Conservation (phyloP, 2,329 filamentous ascomycete species). For the Aspergillus pseudoterreus region DNA sequence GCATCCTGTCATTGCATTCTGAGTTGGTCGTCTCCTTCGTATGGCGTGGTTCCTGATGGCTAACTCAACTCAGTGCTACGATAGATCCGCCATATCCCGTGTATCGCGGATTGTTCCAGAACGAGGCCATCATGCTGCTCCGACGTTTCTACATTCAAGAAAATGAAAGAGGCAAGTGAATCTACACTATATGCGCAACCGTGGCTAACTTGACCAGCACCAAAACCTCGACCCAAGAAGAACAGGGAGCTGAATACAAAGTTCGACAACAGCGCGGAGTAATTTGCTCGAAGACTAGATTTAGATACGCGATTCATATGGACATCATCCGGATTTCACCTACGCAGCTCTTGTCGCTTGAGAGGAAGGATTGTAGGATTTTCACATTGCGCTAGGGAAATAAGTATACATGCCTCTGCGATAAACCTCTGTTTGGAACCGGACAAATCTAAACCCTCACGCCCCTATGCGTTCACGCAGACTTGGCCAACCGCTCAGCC, state of each 20-base stretch:
- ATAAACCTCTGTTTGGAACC: slow-evolving; percentile 8
- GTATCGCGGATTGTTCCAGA: slow-evolving; percentile 80
- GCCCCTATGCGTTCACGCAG: slow-evolving; percentile 17
- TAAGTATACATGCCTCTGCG: slow-evolving; percentile 24
- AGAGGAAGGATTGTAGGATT: not conserved
- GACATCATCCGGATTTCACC: too few species aligned
- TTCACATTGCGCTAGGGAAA: slow-evolving; percentile 5
- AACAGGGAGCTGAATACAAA: slow-evolving; percentile 60
- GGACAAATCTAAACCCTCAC: slow-evolving; percentile 9
- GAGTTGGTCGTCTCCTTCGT: slow-evolving; percentile 44
- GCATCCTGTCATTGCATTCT: slow-evolving; percentile 83
- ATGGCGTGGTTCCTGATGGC: slow-evolving; percentile 4
- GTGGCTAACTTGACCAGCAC: slow-evolving; percentile 41
- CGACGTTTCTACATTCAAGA: slow-evolving; percentile 97
- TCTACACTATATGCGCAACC: not conserved
- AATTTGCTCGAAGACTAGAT: not conserved
- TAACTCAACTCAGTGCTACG: slow-evolving; percentile 51
- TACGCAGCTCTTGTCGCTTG: too few species aligned
- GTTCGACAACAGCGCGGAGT: slow-evolving; percentile 35
- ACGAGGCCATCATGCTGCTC: slow-evolving; percentile 89
- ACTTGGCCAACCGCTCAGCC: slow-evolving; percentile 57
- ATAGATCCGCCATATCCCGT: slow-evolving; percentile 77
- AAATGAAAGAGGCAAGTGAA: slow-evolving; percentile 74
- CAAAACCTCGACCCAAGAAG: slow-evolving; percentile 62
- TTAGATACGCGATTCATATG: too few species aligned